A percentile compares a stretch with the other conserved stretches of the same genome.
Conservation (phyloP, 2,329 filamentous ascomycete species). For the Venturia asperata region DNA sequence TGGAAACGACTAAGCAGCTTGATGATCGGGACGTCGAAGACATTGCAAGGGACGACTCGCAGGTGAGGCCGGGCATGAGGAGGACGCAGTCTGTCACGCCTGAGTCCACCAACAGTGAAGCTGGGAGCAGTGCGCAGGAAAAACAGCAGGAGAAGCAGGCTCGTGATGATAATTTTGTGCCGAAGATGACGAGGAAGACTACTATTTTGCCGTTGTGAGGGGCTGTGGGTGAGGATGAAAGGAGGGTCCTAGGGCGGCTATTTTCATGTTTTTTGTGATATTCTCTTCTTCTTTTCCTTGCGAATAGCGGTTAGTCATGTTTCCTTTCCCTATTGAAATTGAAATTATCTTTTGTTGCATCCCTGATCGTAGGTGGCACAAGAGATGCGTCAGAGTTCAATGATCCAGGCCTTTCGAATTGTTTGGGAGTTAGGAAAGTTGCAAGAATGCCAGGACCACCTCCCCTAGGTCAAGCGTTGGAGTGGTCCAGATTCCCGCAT, state of each 20-base stretch:
- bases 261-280: neutral
- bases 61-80: neutral
- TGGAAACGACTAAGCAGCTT: neutral
- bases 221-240: neutral
- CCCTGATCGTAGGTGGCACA: too few relatives aligned
- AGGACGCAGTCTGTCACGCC: neutral
- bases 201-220: neutral
- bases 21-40: neutral
- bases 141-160: neutral
- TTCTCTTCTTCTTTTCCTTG: neutral
- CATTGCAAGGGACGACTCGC: neutral
- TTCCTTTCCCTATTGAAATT: neutral
- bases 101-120: neutral
- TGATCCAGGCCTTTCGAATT: too few relatives aligned
- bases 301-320: neutral
- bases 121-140: neutral
- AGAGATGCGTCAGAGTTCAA: too few relatives aligned
- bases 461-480: too few relatives aligned
- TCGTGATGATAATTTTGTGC: neutral
- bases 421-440: too few relatives aligned
- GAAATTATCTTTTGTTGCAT: too few relatives aligned
- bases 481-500: too few relatives aligned
- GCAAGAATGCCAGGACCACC: too few relatives aligned
- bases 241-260: neutral
- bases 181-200: neutral